Conservation (phyloP, 352 stramenopile species). For the Aphanomyces invadans region DNA sequence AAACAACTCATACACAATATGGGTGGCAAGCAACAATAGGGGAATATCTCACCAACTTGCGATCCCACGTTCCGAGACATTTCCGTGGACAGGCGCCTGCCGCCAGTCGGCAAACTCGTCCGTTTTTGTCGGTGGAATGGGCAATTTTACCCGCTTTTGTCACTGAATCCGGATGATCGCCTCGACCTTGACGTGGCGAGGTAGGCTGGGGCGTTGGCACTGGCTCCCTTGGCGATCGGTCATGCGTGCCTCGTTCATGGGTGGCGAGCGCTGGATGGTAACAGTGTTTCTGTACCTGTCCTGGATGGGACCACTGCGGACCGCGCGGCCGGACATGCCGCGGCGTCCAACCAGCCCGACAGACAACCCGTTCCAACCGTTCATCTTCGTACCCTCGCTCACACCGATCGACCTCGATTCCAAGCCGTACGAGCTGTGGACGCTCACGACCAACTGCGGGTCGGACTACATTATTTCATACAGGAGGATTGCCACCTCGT, state of each 20-base stretch:
- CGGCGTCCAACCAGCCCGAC: too few relatives aligned
- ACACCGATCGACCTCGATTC: background rate
- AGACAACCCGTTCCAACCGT: too few relatives aligned
- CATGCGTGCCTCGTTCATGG: background rate
- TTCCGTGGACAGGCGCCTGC: background rate
- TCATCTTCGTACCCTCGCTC: too few relatives aligned
- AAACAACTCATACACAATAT: too few relatives aligned
- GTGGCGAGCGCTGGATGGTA: background rate
- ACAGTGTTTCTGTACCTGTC: background rate
- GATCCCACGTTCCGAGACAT: background rate
- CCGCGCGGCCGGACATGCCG: too few relatives aligned
- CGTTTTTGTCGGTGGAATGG: background rate
- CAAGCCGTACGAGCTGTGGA: background rate
- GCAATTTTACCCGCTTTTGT: background rate
- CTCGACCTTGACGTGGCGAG: too few relatives aligned
- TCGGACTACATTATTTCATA: background rate
- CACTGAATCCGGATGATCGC: background rate
- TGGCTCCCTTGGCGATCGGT: too few relatives aligned
- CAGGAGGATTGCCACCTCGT: too few relatives aligned
- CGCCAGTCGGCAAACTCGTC: background rate
- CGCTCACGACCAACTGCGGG: background rate
- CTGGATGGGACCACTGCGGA: background rate
- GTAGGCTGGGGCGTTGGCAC: too few relatives aligned
- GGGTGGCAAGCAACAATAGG: too few relatives aligned
- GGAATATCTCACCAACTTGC: background rate